phyloP scores from a whole-genome alignment of 2,329 filamentous ascomycete genomes.

The Fusarium sp. region DNA sequence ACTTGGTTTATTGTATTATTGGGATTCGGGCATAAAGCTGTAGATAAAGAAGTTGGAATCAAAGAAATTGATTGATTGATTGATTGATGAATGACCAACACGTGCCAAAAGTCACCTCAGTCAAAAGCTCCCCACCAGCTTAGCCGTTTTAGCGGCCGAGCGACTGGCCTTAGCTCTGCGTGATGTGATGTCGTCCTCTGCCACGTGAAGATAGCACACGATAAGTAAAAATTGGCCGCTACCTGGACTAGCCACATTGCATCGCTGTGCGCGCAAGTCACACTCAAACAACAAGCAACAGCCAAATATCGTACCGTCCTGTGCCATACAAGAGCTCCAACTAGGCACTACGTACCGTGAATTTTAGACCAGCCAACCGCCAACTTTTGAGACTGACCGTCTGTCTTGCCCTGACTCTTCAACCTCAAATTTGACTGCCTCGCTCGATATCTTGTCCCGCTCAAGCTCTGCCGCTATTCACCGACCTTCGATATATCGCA shows the following conservation, averaged over 20 bases:
- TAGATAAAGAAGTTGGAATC: neutral
- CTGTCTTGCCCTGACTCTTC: constrained; percentile 20
- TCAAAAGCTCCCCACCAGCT: constrained; percentile 29
- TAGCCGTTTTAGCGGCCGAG: constrained; percentile 27
- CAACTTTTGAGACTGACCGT: constrained; percentile 26
- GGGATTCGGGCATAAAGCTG: neutral
- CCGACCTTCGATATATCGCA: constrained; percentile 33
- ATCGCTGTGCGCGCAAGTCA: constrained; percentile 46
- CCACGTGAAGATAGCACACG: constrained; percentile 49
- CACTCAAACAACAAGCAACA: constrained; percentile 42
- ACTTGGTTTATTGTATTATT: constrained; percentile 15
- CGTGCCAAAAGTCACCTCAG: constrained; percentile 38
- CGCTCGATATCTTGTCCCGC: constrained; percentile 16
- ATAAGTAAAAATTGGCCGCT: constrained; percentile 48
- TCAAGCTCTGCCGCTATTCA: constrained; percentile 25
- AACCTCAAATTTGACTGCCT: constrained; percentile 3
- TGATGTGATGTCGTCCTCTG: constrained; percentile 14
- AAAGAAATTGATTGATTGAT: too few relatives aligned
- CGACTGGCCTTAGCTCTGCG: constrained; percentile 26
- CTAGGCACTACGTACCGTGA: constrained; percentile 25
- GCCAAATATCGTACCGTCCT: constrained; percentile 1
- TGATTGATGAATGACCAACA: constrained; percentile 12
- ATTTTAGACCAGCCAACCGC: constrained; percentile 25
- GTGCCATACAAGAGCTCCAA: constrained; percentile 17
- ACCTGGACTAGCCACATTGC: constrained; percentile 49